Evolutionary conservation across 345 rosid species (phyloP).

Genomic region (Moringa oleifera): DNA sequence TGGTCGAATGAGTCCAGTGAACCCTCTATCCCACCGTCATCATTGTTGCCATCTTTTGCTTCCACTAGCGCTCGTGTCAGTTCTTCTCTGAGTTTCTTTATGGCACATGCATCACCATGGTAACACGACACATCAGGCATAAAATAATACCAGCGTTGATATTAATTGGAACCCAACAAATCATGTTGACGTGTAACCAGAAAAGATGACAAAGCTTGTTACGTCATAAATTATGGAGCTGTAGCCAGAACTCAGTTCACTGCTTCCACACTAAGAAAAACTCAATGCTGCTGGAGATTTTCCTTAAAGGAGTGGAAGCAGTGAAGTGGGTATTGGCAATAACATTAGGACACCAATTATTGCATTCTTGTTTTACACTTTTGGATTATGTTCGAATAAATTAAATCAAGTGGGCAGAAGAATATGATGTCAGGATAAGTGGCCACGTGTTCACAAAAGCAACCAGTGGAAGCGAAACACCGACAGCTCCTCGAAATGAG

Average conservation of each 20-base stretch:
- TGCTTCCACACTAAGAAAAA: too few relatives aligned
- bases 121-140: not conserved
- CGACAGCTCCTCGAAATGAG: constrained; percentile 13
- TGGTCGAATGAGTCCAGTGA: constrained; percentile 60
- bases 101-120: constrained; percentile 26
- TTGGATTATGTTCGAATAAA: not conserved
- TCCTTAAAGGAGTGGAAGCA: not conserved
- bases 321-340: constrained; percentile 2
- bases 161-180: too few relatives aligned
- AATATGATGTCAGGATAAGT: constrained; percentile 18
- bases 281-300: too few relatives aligned
- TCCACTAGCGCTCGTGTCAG: constrained; percentile 68
- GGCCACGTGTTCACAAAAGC: constrained; percentile 24
- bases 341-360: constrained; percentile 10
- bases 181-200: not conserved
- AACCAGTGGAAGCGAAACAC: constrained; percentile 8
- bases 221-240: constrained; percentile 8
- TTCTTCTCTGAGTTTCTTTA: constrained; percentile 67
- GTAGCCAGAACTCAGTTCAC: too few relatives aligned
- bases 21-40: constrained; percentile 32
- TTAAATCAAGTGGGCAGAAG: constrained; percentile 21
- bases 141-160: too few relatives aligned
- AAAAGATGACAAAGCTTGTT: not conserved
- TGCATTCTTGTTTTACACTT: not conserved
- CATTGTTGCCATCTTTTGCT: constrained; percentile 38